Conservation (phyloP, 306 rosid genomes). For the Biancaea sappan region DNA sequence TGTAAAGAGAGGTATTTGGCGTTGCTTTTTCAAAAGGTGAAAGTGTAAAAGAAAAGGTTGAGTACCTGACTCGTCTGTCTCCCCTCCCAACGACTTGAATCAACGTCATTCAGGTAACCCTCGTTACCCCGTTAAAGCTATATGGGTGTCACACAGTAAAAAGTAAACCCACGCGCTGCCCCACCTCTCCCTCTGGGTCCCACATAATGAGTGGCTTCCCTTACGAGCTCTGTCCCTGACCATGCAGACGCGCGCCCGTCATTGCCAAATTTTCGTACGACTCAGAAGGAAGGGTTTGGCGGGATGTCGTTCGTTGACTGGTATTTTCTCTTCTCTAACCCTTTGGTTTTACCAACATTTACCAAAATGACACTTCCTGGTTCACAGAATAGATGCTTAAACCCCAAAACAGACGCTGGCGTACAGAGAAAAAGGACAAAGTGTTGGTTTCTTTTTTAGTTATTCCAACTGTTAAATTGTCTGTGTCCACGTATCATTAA, state of each 20-base stretch:
- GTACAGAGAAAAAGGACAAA: not conserved
- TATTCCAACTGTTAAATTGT: not conserved
- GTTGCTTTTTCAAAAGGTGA: conserved; percentile 59
- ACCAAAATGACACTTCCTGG: conserved; percentile 26
- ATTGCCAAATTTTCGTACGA: not conserved
- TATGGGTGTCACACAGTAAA: not conserved
- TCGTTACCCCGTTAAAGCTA: not conserved
- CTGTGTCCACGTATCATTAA: not conserved
- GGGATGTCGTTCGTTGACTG: conserved; percentile 45
- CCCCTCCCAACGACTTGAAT: conserved; percentile 57
- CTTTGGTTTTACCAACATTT: conserved; percentile 4
- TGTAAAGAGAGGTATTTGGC: conserved; percentile 44
- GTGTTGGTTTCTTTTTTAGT: conserved; percentile 22
- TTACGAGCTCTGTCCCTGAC: not conserved
- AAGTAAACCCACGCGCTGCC: conserved; percentile 57
- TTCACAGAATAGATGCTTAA: not conserved
- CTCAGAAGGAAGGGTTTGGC: conserved; percentile 43
- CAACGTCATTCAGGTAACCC: conserved; percentile 35
- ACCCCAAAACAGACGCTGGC: not conserved
- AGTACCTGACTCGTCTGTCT: conserved; percentile 63
- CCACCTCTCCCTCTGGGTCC: conserved; percentile 20
- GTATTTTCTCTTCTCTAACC: not conserved
- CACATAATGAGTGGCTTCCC: not conserved
- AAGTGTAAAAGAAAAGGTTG: conserved; percentile 36
- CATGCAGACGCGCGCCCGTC: conserved; percentile 30